Conservation (phyloP, 257 asterid genomes). For the Forsythia viridissima region DNA sequence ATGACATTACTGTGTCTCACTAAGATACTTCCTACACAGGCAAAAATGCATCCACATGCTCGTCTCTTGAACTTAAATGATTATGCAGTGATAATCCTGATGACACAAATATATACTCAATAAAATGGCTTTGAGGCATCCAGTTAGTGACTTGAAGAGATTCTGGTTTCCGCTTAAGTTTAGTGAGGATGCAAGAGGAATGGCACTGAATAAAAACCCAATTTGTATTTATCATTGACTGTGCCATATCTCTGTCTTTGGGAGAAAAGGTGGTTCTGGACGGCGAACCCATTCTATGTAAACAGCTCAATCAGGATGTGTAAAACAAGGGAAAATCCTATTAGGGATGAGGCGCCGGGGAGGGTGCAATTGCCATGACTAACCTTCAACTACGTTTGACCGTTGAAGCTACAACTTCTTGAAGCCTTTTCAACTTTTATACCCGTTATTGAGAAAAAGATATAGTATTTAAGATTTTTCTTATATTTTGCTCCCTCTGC, state of each 20-base stretch:
- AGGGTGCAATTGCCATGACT: neutral
- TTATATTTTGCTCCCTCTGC: neutral
- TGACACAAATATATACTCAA: neutral
- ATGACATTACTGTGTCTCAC: neutral
- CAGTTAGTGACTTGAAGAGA: too few species aligned
- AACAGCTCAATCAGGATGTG: neutral
- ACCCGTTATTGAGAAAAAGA: neutral
- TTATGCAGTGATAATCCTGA: neutral
- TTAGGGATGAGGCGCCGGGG: neutral
- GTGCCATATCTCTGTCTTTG: neutral
- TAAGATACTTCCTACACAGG: neutral
- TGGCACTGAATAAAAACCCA: neutral
- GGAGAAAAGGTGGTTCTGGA: neutral
- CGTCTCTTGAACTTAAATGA: neutral
- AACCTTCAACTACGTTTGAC: neutral
- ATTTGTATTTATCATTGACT: neutral
- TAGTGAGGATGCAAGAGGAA: neutral
- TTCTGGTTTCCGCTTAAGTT: neutral
- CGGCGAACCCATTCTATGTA: neutral
- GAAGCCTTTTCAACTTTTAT: conserved; percentile 16
- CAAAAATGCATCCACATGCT: neutral
- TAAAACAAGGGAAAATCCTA: neutral
- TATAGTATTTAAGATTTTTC: neutral
- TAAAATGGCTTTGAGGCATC: neutral
- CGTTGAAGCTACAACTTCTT: conserved; percentile 6